Evolutionary conservation across 148 eudicot genomes (phyloP), one percentile per base, ranked within the genome.

Genomic region (Amaranthus cruentus): DNA sequence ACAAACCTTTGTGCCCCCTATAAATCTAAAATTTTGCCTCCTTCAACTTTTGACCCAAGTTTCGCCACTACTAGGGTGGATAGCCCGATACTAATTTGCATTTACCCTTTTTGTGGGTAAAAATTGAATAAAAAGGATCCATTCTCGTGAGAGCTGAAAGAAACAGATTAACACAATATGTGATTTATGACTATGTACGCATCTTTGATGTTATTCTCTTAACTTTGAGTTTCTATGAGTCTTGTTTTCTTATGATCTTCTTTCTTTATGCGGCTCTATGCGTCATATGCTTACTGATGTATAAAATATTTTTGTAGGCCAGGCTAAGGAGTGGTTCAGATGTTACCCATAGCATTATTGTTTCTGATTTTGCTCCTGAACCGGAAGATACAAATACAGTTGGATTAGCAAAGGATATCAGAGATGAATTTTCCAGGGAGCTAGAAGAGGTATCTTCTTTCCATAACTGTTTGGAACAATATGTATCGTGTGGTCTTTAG

Each of bases 381-480:
- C 68, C 80, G 82, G 88, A 81, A 71, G 82, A 85, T 70, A 78
- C 85, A 38, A 83, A 86, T 66, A 82, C 83, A 74, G 78, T 83
- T 76, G 92, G 85, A 69, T 70, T 88, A 60, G 81, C 84, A 47
- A 73, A 71, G 12, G 97, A 89, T 69, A 82, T 88, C 76, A 85
- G 94, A 87, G 88, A 86, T 83, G 97, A 93, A 77, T 93, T 85
- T 71, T 85, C 87, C 47, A 80, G 78, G 77, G 89, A 91, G 80
- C 85, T 91, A 66, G 95, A 89, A 70, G 92, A 89, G 98, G 98
- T 91, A 69, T 48, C 7, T 72, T 66, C 21, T n/a, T 69, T 51
- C 53, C 56, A 28, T 28, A 38, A 28, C 38, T 71, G 44, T 13
- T 47, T 55, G 28, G 49, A 42, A 38, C 64, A 10, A 74, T 55